phyloP scores from a whole-genome alignment of 305 asterid species.

The Fraxinus dipetala region DNA sequence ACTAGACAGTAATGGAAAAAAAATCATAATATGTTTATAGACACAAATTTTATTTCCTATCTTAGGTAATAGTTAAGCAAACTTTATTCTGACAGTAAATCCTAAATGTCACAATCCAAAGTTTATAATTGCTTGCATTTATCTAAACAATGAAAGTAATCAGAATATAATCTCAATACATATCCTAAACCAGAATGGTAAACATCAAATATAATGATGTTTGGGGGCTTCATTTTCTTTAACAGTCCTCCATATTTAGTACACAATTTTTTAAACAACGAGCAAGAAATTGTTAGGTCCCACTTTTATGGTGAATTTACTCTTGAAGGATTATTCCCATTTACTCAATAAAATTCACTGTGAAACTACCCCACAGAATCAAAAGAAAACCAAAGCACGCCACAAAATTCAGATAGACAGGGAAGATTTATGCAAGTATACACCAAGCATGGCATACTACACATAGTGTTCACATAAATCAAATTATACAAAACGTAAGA shows the following conservation, averaged over 20 bases:
- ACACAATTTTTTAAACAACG: background rate
- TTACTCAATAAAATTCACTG: background rate
- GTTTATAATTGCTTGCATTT: background rate
- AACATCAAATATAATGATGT: background rate
- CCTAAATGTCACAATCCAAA: background rate
- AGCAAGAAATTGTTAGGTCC: background rate
- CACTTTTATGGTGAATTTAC: background rate
- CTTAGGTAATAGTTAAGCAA: background rate
- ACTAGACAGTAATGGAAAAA: background rate
- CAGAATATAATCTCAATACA: background rate
- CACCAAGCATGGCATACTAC: slow-evolving; percentile 2
- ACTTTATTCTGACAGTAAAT: background rate
- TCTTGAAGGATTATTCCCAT: background rate
- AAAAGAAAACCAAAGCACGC: background rate
- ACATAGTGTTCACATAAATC: background rate
- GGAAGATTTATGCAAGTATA: background rate
- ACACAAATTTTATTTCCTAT: background rate
- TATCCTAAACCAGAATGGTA: background rate
- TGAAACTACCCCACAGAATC: background rate
- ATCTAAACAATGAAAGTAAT: background rate
- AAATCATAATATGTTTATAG: background rate
- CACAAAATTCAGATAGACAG: background rate
- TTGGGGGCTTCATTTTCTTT: background rate
- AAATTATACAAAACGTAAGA: background rate
- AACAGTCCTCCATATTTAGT: background rate